Percentiles rank a stretch among this genome's conserved stretches.
phyloP scores from a whole-genome alignment of 2,329 filamentous ascomycete species.

The Fusarium pseudonygamai region DNA sequence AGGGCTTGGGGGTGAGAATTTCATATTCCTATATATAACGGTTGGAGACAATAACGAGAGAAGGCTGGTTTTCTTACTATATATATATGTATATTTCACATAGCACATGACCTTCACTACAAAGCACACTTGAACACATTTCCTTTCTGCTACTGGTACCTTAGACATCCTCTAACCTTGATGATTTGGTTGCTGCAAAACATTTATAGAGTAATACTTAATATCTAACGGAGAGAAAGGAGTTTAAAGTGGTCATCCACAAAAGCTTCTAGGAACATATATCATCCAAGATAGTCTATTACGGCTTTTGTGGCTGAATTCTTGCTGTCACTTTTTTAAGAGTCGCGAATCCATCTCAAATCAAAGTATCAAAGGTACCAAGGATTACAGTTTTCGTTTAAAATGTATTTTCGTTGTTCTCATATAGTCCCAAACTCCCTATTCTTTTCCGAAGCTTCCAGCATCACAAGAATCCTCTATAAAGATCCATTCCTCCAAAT shows the following conservation, averaged over 20 bases:
- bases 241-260: not conserved
- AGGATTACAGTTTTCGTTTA: not conserved
- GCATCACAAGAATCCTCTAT: not conserved
- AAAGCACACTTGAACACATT: not conserved
- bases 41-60: not conserved
- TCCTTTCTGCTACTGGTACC: not conserved
- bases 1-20: not conserved
- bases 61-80: not conserved
- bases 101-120: not conserved
- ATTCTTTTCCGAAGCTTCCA: not conserved
- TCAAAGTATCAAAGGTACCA: too few relatives aligned
- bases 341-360: not conserved
- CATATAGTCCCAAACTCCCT: slow-evolving; percentile 17
- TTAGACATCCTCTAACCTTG: not conserved
- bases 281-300: too few relatives aligned
- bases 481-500: not conserved
- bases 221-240: not conserved
- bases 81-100: too few relatives aligned
- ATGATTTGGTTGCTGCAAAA: too few relatives aligned
- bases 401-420: slow-evolving; percentile 19
- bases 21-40: not conserved
- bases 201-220: not conserved
- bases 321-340: not conserved
- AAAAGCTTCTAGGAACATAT: not conserved
- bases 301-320: fast-evolving